Conservation (phyloP, 495 filamentous ascomycete genomes). For the Friedmanniomyces endolithicus region DNA sequence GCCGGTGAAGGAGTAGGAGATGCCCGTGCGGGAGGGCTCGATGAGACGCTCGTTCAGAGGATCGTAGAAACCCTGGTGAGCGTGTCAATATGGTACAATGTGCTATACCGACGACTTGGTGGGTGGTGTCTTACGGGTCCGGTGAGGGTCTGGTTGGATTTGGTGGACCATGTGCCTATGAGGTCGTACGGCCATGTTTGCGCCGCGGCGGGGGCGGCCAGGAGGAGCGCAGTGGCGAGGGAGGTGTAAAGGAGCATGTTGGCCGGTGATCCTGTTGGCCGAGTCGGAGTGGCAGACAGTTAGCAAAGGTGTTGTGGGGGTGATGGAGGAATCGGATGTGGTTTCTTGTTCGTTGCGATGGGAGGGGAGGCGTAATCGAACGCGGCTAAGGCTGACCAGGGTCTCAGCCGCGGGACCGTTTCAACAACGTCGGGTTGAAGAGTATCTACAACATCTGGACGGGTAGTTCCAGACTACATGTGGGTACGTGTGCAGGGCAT, state of each 20-base stretch:
- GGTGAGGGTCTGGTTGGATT: constrained; percentile 58
- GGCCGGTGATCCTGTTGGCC: not conserved
- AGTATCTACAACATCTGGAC: too few relatives aligned
- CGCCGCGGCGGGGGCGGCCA: not conserved
- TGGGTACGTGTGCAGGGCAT: too few relatives aligned
- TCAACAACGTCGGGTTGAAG: too few relatives aligned
- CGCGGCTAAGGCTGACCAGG: not conserved
- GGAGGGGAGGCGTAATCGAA: not conserved
- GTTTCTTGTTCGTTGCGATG: not conserved
- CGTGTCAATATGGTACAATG: not conserved
- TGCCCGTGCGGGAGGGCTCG: constrained; percentile 60
- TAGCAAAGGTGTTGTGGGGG: not conserved
- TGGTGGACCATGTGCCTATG: constrained; percentile 66
- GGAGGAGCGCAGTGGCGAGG: constrained; percentile 12
- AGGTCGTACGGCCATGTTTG: constrained; percentile 29
- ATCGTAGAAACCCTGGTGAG: constrained; percentile 57
- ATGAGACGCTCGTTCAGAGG: constrained; percentile 53
- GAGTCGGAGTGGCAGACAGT: not conserved
- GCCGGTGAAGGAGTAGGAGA: constrained; percentile 67
- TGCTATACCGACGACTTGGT: not conserved
- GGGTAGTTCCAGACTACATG: too few relatives aligned
- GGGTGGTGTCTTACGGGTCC: constrained; percentile 48
- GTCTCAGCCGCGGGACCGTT: too few relatives aligned
- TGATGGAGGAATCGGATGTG: not conserved
- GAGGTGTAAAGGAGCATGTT: constrained; percentile 15